Evolutionary conservation across 257 asterid genomes (phyloP), one percentile per base, ranked within the genome.

Genomic region (Agastache rugosa): DNA sequence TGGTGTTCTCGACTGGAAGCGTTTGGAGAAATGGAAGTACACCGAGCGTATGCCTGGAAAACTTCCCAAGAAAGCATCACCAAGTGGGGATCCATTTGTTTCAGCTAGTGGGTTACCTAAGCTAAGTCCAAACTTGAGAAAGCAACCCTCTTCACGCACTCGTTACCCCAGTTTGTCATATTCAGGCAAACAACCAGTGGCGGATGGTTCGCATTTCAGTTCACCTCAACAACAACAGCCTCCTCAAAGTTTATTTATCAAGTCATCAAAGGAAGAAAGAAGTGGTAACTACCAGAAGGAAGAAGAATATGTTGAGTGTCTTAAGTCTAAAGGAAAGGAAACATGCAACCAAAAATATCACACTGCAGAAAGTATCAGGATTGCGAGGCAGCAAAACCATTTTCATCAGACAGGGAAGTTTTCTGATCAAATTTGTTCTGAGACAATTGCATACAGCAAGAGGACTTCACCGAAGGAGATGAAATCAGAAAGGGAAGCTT

Each of bases 1-100:
- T 54, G 99, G 99, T 65, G 99, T 95, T 80, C 96, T 95, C 47
- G 98, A 92, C 70, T 95, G 97, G 96, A 87, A 85, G 78, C 85
- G 84, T 47, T 81, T 96, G 75, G 98, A 93, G 75, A 91, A 88
- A 73, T 96, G 97, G 96, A 91, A 88, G 85, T 85, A 89, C 67
- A 85, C 77, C 2, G 97, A 94, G 34, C 93, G 84, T 39, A 83
- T 91, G 89, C 94, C 96, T 44, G 63, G 73, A 31, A 88, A 77
- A 71, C 62, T 60, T 74, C 82, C 77, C 68, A 80, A 66, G 72
- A 93, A 86, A 78, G 69, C 83, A 17, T 71, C 88, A 60, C 39
- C 66, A 4, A 71, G 79, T 81, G 78, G 78, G 35, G 73, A 77
- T 25, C 73, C 88, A 23, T 25, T 60, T 51, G 78, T 63, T 74